phyloP scores from a whole-genome alignment of 2,329 filamentous ascomycete genomes.

The Apiospora koreana region DNA sequence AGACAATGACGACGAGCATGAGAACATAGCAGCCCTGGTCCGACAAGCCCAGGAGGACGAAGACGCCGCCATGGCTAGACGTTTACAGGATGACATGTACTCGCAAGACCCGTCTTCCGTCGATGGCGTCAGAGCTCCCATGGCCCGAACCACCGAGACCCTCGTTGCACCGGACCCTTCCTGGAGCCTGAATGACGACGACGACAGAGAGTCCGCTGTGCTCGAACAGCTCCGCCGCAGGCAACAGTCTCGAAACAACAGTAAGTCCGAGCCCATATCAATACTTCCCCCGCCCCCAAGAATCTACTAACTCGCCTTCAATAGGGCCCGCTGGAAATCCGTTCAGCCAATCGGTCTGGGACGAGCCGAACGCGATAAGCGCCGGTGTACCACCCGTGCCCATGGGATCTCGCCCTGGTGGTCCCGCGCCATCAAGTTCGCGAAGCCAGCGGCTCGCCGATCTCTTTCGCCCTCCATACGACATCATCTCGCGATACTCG shows the following conservation, averaged over 20 bases:
- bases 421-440: conserved; percentile 54
- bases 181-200: conserved; percentile 51
- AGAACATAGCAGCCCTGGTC: conserved; percentile 40
- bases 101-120: conserved; percentile 42
- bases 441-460: conserved; percentile 83
- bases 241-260: conserved; percentile 32
- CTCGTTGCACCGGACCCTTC: conserved; percentile 71
- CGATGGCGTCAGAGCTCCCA: conserved; percentile 75
- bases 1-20: conserved; percentile 36
- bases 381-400: conserved; percentile 41
- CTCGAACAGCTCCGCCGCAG: conserved; percentile 64
- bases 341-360: conserved; percentile 35
- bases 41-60: conserved; percentile 70
- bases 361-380: conserved; percentile 34
- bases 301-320: conserved; percentile 13
- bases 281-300: not conserved
- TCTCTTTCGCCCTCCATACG: conserved; percentile 89
- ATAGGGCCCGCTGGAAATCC: conserved; percentile 26
- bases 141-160: conserved; percentile 88
- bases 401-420: conserved; percentile 24
- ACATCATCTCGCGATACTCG: conserved; percentile 73
- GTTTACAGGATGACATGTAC: conserved; percentile 91
- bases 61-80: conserved; percentile 89
- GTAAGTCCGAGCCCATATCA: not conserved
- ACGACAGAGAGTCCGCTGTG: conserved; percentile 60